These are phyloP conservation scores for Gnomoniopsis smithogilvyi DNA, from an alignment of 2,329 filamentous ascomycete genomes.

Conservation along the genomic window DNA sequence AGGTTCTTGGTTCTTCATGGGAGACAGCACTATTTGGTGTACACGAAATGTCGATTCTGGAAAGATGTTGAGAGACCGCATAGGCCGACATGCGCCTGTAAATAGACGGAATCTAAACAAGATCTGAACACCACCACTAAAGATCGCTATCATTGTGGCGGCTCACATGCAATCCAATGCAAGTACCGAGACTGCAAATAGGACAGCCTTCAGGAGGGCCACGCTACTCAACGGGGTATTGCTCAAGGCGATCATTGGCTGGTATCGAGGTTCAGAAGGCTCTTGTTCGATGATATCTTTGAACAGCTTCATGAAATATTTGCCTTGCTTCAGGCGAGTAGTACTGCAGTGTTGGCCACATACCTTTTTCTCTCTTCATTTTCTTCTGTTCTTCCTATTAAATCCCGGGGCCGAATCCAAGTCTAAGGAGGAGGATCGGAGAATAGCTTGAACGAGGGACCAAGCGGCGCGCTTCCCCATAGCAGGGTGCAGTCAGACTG, in stretches of 20 bases:
- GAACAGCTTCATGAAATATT: conserved; percentile 13
- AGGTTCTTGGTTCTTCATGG: not conserved
- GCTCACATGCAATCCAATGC: not conserved
- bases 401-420: not conserved
- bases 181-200: not conserved
- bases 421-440: too few relatives aligned
- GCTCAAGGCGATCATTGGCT: too few relatives aligned
- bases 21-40: not conserved
- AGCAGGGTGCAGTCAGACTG: too few relatives aligned
- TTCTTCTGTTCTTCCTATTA: too few relatives aligned
- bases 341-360: conserved; percentile 20
- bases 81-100: not conserved
- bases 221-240: too few relatives aligned
- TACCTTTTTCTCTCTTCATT: not conserved
- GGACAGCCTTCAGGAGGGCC: too few relatives aligned
- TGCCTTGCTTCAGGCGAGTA: conserved; percentile 19
- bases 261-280: too few relatives aligned
- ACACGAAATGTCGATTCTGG: not conserved
- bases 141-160: not conserved
- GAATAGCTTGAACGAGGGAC: too few relatives aligned
- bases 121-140: not conserved
- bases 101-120: not conserved
- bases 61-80: not conserved
- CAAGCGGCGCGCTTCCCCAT: too few relatives aligned
- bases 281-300: too few relatives aligned